Conservation (phyloP, 169 alveolate species). For the Plasmodium gallinaceum region DNA sequence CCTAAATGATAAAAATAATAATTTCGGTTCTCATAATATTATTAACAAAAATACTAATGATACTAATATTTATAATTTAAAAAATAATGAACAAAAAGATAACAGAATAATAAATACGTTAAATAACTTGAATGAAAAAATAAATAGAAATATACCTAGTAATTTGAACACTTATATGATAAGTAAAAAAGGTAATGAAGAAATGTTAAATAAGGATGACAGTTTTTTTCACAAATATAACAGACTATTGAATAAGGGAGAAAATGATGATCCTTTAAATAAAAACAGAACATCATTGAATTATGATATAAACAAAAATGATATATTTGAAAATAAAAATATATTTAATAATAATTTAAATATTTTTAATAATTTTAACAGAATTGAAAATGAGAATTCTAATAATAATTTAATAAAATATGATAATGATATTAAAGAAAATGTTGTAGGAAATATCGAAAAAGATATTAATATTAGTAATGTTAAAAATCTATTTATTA, state of each 20-base stretch:
- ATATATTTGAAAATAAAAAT: slow-evolving; percentile 4
- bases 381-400: not conserved
- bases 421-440: not conserved
- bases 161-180: not conserved
- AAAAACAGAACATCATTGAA: not conserved
- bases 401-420: not conserved
- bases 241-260: not conserved
- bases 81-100: not conserved
- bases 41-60: not conserved
- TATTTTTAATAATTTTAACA: slow-evolving; percentile 4
- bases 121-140: not conserved
- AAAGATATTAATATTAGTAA: not conserved
- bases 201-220: not conserved
- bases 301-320: not conserved
- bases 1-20: not conserved
- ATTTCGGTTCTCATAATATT: not conserved
- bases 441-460: not conserved
- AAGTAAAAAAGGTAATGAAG: not conserved
- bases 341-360: not conserved
- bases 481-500: not conserved
- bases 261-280: not conserved
- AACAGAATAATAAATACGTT: not conserved
- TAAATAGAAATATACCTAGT: not conserved
- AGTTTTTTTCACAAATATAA: not conserved
- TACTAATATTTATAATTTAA: not conserved